Percentiles rank a stretch among this genome's conserved stretches.
Evolutionary conservation across 495 filamentous ascomycete species (phyloP).

Genomic region (Copromyces sp.): DNA sequence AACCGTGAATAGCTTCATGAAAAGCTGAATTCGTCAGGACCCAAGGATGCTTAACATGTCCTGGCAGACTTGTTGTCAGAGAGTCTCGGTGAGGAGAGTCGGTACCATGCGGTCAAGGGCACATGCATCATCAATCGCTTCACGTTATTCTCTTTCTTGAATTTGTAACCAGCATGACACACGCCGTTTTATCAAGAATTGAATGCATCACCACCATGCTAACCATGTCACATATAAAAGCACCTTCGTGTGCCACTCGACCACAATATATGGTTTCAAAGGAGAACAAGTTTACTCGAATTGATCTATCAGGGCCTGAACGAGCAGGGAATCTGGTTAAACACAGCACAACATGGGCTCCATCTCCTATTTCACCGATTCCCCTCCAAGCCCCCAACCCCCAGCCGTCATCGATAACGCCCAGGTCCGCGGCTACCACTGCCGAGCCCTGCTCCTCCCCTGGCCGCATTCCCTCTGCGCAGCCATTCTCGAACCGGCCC

Average conservation of each 20-base stretch:
- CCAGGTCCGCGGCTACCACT: background rate
- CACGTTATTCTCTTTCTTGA: no score
- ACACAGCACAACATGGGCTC: background rate
- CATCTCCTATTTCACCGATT: background rate
- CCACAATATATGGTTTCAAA: background rate
- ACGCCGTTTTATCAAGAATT: background rate
- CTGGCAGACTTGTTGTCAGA: background rate
- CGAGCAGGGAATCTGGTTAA: background rate
- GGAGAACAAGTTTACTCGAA: no score
- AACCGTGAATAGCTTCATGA: background rate
- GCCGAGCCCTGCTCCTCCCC: background rate
- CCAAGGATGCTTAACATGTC: background rate
- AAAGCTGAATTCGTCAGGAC: background rate
- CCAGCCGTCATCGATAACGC: background rate
- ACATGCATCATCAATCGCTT: background rate
- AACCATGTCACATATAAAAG: background rate
- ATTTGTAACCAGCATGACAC: no score
- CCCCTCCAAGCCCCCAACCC: background rate
- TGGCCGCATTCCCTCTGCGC: background rate
- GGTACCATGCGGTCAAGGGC: background rate
- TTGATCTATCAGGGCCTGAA: no score
- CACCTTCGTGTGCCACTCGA: background rate
- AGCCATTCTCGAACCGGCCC: background rate
- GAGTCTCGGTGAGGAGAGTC: background rate
- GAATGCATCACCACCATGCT: background rate